These are phyloP conservation scores for Simplicillium aogashimaense DNA, from an alignment of 2,329 filamentous ascomycete genomes.

Conservation along the genomic window DNA sequence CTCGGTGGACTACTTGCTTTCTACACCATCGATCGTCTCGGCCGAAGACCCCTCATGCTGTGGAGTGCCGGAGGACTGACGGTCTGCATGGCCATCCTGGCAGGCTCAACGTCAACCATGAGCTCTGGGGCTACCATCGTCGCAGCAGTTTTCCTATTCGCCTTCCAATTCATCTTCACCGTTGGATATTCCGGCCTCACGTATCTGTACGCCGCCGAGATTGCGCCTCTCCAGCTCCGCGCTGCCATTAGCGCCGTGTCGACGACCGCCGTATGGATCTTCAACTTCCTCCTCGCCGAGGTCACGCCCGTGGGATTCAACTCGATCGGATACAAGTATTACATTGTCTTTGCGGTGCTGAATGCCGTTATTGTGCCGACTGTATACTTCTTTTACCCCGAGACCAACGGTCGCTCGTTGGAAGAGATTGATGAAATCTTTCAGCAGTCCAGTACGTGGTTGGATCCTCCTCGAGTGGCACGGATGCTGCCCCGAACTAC, in stretches of 20 bases:
- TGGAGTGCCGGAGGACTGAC: constrained; percentile 4
- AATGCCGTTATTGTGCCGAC: constrained; percentile 29
- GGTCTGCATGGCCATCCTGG: constrained; percentile 5
- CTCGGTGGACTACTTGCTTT: constrained; percentile 16
- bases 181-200: constrained; percentile 51
- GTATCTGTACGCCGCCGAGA: constrained; percentile 42
- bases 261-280: constrained; percentile 20
- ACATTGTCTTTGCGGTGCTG: constrained; percentile 28
- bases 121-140: constrained; percentile 4
- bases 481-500: background rate
- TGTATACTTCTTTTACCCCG: constrained; percentile 33
- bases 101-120: constrained; percentile 4
- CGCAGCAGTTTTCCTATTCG: constrained; percentile 41
- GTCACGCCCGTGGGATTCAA: constrained; percentile 53
- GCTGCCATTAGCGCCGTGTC: constrained; percentile 38
- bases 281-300: constrained; percentile 38
- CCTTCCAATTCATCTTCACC: constrained; percentile 57
- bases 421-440: constrained; percentile 48
- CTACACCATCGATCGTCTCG: constrained; percentile 18
- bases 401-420: constrained; percentile 35
- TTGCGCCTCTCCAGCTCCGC: constrained; percentile 33
- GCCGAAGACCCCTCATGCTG: constrained; percentile 11
- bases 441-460: constrained; percentile 6
- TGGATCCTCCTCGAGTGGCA: constrained; percentile 6
- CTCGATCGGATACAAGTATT: constrained; percentile 40